Base-by-base conservation (phyloP, 345 rosid species). In the Pugionium dolabratum region DNA sequence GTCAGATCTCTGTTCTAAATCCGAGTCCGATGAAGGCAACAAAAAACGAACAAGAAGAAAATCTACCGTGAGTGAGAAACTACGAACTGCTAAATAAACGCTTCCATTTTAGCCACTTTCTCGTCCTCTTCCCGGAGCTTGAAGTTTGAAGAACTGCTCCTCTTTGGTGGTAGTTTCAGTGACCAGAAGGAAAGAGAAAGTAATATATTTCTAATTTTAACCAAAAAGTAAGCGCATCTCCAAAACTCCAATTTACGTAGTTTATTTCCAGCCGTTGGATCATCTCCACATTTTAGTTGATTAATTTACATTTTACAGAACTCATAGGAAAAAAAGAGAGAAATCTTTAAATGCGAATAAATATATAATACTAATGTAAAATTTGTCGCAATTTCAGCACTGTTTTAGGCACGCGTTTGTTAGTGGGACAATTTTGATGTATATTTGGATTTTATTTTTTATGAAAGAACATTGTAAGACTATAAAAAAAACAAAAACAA, bases 181-280 rank as follows among this genome's bases (percentile, higher is more conserved):
- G 51, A 73, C 67, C 67, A 73, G 37, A 59, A 59, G 62, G 76
- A 59, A 66, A 59, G 54, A 66, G 72, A 37, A 58, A 53, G 26
- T 37, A 0, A 6, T 55, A 7, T 58, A 57, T 65, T 72, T 65
- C 60, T 43, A 36, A 72, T 65, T 64, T 57, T 72, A 65, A 72
- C 36, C 28, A 28, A 72, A 58, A 65, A 36, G 49, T 35, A 58
- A 66, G 40, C 62, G 56, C 61, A 73, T 66, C 67, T 73, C 76
- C 43, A 10, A 7, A 57, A 59, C 66, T 59, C 42, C 10, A 36
- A 59, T 44, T 65, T 72, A 65, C 66, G 66, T 55, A 25, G 53
- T 57, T 64, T 42, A 35, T 50, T 72, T 42, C 4, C 39, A 51
- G 29, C 71, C 71, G 61, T 65, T 43, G 56, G 76, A 72, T 72